A percentile compares a stretch with the other conserved stretches of the same genome.
These are phyloP conservation scores for Penicillium steckii DNA, from an alignment of 495 filamentous ascomycete genomes.

Conservation along the genomic window DNA sequence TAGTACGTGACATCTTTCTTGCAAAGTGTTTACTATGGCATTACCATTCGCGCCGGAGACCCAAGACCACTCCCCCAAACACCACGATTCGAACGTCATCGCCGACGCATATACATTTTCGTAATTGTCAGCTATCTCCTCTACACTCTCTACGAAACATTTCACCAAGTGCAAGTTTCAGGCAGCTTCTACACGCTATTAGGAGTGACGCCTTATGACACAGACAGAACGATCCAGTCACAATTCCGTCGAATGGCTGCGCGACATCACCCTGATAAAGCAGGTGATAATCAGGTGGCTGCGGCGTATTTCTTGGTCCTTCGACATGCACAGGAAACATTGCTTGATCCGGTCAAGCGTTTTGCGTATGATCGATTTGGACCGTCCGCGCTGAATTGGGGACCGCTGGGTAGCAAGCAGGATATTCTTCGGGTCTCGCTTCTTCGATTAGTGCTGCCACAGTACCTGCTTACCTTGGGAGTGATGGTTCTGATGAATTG, in stretches of 20 bases:
- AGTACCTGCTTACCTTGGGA: slow-evolving; percentile 63
- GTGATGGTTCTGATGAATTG: slow-evolving; percentile 68
- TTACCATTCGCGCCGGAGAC: slow-evolving; percentile 90
- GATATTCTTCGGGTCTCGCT: slow-evolving; percentile 73
- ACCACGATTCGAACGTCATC: slow-evolving; percentile 65
- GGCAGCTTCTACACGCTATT: slow-evolving; percentile 79
- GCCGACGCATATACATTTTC: slow-evolving; percentile 75
- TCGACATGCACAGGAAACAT: slow-evolving; percentile 79
- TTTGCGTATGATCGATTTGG: slow-evolving; percentile 96
- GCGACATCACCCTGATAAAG: slow-evolving; percentile 87
- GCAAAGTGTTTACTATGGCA: slow-evolving; percentile 79
- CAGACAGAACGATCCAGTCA: slow-evolving; percentile 77
- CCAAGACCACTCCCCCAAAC: slow-evolving; percentile 73
- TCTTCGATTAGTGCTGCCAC: slow-evolving; percentile 50
- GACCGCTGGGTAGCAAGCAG: slow-evolving; percentile 64
- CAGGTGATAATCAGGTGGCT: slow-evolving; percentile 30
- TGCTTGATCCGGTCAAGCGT: slow-evolving; percentile 73
- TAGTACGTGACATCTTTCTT: slow-evolving; percentile 77
- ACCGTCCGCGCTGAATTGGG: slow-evolving; percentile 66
- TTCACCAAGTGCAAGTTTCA: slow-evolving; percentile 68
- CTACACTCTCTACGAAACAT: slow-evolving; percentile 92
- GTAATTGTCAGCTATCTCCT: slow-evolving; percentile 81
- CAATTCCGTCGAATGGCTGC: slow-evolving; percentile 83
- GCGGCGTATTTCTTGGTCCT: slow-evolving; percentile 77
- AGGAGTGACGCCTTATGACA: slow-evolving; percentile 61